These are phyloP conservation scores for Serendipita sp. DNA, from an alignment of 768 basidiomycete species.

Conservation along the genomic window DNA sequence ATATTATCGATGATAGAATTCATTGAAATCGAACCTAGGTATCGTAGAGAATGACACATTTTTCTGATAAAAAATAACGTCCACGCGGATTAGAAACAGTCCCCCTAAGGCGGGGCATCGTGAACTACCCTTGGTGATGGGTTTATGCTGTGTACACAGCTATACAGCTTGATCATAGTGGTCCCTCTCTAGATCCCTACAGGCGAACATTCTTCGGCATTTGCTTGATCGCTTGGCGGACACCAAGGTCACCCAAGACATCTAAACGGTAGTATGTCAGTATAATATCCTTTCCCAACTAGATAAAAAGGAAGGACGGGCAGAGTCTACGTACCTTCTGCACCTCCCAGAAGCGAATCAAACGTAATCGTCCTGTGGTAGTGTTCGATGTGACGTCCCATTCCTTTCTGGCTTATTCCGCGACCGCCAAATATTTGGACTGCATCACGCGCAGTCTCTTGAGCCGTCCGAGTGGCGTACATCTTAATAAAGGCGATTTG, in stretches of 20 bases:
- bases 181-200: background rate
- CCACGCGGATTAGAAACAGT: background rate
- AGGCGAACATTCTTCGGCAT: constrained; percentile 57
- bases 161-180: too few species aligned
- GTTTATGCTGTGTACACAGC: too few species aligned
- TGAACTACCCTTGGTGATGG: too few species aligned
- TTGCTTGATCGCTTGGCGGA: constrained; percentile 57
- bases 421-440: constrained; percentile 69
- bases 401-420: constrained; percentile 66
- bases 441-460: constrained; percentile 6
- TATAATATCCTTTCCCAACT: background rate
- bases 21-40: background rate
- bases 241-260: constrained; percentile 62
- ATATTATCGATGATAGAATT: too few species aligned
- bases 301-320: constrained; percentile 37
- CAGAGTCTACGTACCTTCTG: constrained; percentile 39
- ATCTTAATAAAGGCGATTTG: constrained; percentile 72
- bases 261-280: constrained; percentile 7
- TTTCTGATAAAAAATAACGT: background rate
- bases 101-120: too few species aligned
- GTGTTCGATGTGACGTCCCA: constrained; percentile 64
- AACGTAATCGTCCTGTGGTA: constrained; percentile 73
- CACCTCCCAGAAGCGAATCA: constrained; percentile 29
- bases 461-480: constrained; percentile 51
- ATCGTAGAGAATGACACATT: background rate